Evolutionary conservation across 1,284 basidiomycete genomes (phyloP), one percentile per base, ranked within the genome.

Genomic region (Cystobasidium pallidum): DNA sequence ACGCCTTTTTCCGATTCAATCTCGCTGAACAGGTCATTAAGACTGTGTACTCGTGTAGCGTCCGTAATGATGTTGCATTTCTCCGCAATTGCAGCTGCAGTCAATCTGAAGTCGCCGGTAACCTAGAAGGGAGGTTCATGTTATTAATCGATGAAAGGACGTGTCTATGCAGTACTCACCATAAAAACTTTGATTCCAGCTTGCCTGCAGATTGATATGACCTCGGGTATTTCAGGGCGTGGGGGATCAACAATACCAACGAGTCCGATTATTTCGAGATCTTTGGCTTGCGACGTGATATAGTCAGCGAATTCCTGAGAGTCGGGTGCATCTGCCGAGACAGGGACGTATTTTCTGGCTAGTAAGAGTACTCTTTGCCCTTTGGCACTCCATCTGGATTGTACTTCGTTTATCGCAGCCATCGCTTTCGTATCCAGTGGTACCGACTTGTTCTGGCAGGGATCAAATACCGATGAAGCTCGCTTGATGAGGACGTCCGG

Each of bases 161-260:
- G 8, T 24, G 39, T n/a, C 36, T 28, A 34, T 3, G 17, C 26
- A 58, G 6, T 3, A 6, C 58, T 43, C 26, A 61, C 88, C 84
- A 89, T 87, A 77, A 86, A 85, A 75, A 89, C 86, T 24, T 88
- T 82, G 59, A 87, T 86, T 7, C 87, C 87, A 2, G 58, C 63
- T n/a, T 28, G 34, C 41, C 68, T 51, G 75, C 86, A 85, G 41
- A 82, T 82, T 2, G 77, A 83, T 83, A 80, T 85, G 68, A 84
- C 81, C 34, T 86, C 84, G 21, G 83, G 82, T 24, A 87, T 87
- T 75, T 89, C 88, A 11, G 82, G 79, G 47, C 86, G 84, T 2
- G 87, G 85, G 0, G 88, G 88, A 75, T 89, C 88, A 63, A 87
- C 84, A 67, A 89, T 82, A 0, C 86, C 87, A 10, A 88, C 82